Conservation (phyloP, 2,329 filamentous ascomycete species). For the Cladosporium oxysporum region DNA sequence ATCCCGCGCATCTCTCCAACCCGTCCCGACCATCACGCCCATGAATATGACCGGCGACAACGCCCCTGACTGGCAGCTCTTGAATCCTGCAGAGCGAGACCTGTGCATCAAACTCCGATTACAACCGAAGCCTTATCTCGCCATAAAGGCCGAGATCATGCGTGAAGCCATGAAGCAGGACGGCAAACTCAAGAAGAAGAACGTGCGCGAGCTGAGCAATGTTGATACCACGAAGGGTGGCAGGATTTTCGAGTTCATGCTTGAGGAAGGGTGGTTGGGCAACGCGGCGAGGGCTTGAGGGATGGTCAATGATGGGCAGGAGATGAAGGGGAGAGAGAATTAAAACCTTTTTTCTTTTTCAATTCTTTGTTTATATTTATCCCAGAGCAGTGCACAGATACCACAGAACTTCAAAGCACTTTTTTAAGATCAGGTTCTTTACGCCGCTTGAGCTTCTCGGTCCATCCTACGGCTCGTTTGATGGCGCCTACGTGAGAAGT, state of each 20-base stretch:
- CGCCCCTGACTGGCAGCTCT: conserved; percentile 78
- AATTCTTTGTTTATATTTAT: no score
- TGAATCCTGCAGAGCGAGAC: conserved; percentile 81
- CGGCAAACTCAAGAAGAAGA: conserved; percentile 89
- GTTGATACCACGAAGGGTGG: conserved; percentile 84
- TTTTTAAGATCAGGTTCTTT: no score
- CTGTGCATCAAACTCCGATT: conserved; percentile 82
- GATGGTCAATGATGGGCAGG: no score
- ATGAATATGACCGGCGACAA: conserved; percentile 73
- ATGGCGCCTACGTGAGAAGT: no score
- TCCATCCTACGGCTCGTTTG: no score
- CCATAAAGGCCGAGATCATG: conserved; percentile 90
- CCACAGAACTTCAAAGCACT: no score
- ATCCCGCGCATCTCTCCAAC: conserved; percentile 29
- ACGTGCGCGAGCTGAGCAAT: conserved; percentile 80
- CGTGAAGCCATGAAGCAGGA: conserved; percentile 88
- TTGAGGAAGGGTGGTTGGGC: conserved; percentile 82
- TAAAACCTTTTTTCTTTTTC: no score
- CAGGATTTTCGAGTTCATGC: conserved; percentile 91
- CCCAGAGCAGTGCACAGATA: no score
- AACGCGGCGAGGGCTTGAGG: conserved; percentile 65
- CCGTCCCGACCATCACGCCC: conserved; percentile 56
- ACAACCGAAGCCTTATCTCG: conserved; percentile 91
- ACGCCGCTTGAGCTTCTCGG: no score
- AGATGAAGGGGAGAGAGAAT: no score